Base-by-base conservation (phyloP, 805 yeast species). In the Suhomyces faveliae region DNA sequence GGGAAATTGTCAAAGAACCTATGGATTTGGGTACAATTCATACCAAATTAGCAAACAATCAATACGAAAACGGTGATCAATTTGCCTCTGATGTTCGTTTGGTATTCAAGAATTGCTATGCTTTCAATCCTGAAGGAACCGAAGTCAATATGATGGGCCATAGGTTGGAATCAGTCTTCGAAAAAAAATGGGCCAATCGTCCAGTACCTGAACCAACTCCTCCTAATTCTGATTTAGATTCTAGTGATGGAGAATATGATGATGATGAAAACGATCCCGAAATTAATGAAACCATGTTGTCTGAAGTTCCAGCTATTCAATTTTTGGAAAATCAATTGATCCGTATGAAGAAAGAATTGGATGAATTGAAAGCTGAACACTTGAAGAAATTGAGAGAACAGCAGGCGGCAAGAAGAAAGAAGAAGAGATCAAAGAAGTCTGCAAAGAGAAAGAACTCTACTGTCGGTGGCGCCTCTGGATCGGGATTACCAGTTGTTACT, bases 81-180 rank as follows among this genome's bases (percentile, higher is more conserved):
- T 90, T 92, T 62, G 96, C 86, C 62, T 70, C 68, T 38, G 99
- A 94, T 62, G 80, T 92, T 30, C 77, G 89, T 48, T 77, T 90
- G 51, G 87, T 94, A 49, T 91, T 94, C 71, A 74, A 79, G 52
- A 92, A 94, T 69, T 92, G 98, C 70, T 94, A 89, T 65, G 75
- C 78, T 12, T 94, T 92, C 73, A 94, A 94, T 67, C 98, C 99
- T 2, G 96, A 87, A 58, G 96, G 97, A n/a, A 84, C 96, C 4
- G 96, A 96, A 42, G 99, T 94, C 30, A 89, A 91, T 66, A 79
- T 81, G 78, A 87, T 94, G 96, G 99, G 98, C 15, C 96, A 89
- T 64, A 79, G 90, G 57, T 73, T 94, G 47, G 97, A 94, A 67
- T 84, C 84, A 22, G 79, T 87, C 2, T 94, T 92, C 62, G 87